Evolutionary conservation across 495 filamentous ascomycete genomes (phyloP).

Genomic region (Pseudevernia furfuracea): DNA sequence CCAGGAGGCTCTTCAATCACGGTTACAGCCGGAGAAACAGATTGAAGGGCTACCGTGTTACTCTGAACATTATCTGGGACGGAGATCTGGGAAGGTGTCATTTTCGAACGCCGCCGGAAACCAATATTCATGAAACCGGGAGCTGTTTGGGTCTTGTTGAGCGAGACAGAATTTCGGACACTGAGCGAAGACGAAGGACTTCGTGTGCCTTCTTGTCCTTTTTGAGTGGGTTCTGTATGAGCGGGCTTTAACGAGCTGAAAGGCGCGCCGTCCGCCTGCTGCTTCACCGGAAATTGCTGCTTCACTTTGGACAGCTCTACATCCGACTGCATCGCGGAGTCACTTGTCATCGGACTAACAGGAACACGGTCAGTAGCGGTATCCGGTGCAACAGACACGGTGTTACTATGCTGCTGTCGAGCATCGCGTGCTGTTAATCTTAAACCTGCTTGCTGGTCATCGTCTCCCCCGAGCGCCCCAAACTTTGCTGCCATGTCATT

Average conservation of each 20-base stretch:
- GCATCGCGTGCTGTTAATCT: not conserved
- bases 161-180: not conserved
- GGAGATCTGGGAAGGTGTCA: conserved; percentile 14
- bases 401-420: not conserved
- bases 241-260: conserved; percentile 1
- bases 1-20: not conserved
- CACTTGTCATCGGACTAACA: not conserved
- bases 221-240: conserved; percentile 4
- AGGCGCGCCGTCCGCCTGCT: not conserved
- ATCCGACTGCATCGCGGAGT: not conserved
- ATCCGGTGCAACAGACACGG: not conserved
- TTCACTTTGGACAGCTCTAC: not conserved
- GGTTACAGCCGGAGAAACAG: conserved; percentile 4
- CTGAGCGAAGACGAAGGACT: conserved; percentile 1
- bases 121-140: conserved; percentile 17
- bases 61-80: conserved; percentile 9
- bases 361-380: not conserved
- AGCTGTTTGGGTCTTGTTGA: conserved; percentile 1
- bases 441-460: not conserved
- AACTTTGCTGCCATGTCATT: conserved; percentile 8
- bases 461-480: not conserved
- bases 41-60: conserved; percentile 1
- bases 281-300: conserved; percentile 4
- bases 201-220: not conserved
- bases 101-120: conserved; percentile 18